Evolutionary conservation across 495 filamentous ascomycete species (phyloP).

Genomic region (Cercophora samala): DNA sequence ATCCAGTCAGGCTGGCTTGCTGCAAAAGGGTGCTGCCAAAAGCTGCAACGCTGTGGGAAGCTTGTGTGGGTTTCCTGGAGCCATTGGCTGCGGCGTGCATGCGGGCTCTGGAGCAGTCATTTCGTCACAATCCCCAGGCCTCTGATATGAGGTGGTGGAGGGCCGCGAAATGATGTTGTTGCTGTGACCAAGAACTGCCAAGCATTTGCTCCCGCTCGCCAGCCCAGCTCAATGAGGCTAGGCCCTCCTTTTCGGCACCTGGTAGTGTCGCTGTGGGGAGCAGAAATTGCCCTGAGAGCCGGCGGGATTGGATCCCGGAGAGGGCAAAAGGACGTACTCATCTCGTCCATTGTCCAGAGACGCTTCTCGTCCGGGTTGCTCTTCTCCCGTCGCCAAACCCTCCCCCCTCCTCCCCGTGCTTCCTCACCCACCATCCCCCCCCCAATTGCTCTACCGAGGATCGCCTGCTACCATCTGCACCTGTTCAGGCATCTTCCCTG

Average conservation of each 20-base stretch:
- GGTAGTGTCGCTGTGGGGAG: conserved; percentile 7
- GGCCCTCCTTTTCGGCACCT: conserved; percentile 10
- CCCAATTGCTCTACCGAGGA: conserved; percentile 13
- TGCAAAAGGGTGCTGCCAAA: not conserved
- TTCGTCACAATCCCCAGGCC: not conserved
- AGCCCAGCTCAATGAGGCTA: not conserved
- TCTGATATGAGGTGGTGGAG: not conserved
- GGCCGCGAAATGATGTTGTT: not conserved
- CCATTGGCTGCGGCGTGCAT: not conserved
- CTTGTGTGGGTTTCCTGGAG: not conserved
- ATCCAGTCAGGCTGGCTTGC: not conserved
- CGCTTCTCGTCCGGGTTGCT: not conserved
- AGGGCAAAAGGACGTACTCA: not conserved
- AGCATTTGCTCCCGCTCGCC: conserved; percentile 2
- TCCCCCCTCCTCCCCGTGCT: not conserved
- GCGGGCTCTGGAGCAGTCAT: not conserved
- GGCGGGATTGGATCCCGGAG: conserved; percentile 6
- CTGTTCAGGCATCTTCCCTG: conserved; percentile 13
- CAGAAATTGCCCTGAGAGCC: conserved; percentile 12
- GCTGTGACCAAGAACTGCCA: conserved; percentile 8
- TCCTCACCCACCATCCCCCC: not conserved
- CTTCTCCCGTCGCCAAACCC: not conserved
- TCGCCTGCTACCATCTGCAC: conserved; percentile 9
- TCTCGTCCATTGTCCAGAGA: too few relatives aligned
- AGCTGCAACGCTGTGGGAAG: not conserved